Evolutionary conservation across 495 filamentous ascomycete species (phyloP), one percentile per base, ranked within the genome.

Genomic region (Penicillium silybi): DNA sequence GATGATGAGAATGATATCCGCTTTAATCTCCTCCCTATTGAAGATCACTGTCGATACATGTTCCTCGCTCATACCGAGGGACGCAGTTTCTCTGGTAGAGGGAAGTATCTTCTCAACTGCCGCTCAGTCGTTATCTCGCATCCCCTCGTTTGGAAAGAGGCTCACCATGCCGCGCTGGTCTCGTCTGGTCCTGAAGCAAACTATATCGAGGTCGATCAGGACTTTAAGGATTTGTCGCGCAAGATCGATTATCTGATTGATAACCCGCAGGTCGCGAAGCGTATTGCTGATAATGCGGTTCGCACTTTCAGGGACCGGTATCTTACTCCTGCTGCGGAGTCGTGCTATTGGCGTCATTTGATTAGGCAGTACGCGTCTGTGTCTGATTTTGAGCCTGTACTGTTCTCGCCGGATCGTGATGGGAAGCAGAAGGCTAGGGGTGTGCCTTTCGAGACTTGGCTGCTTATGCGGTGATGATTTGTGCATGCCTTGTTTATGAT

Each of bases 51-150:
- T 56, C 63, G 67, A 8, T 87, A 83, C 54, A 75, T 77, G 68
- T 84, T 79, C 57, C 59, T 83, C 13, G 74, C 75, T 2, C 80
- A 86, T 23, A 78, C 80, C 0, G 81, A 85, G 58, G 84, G 80
- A 20, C 69, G 63, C 48, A 71, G 66, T 25, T 85, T 78, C 68
- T 83, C 80, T 6, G 82, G 80, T n/a, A 69, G 78, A 5, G 72
- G 77, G 27, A 81, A 81, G 53, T 85, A 84, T 48, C 72, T 82
- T 1, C 76, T 81, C 22, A 80, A 82, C 52, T 87, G 84, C 61
- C 71, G 72, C 41, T 77, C 72, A 2, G 82, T 86, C 29, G 59
- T 83, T 22, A 65, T 87, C 37, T 65, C 74, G 44, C 73, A 79
- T 32, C 48, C 53, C 13, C 62, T 76, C 18, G 49, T 48, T 26